Conservation (phyloP, 2,329 filamentous ascomycete species). For the Penicillium griseofulvum region DNA sequence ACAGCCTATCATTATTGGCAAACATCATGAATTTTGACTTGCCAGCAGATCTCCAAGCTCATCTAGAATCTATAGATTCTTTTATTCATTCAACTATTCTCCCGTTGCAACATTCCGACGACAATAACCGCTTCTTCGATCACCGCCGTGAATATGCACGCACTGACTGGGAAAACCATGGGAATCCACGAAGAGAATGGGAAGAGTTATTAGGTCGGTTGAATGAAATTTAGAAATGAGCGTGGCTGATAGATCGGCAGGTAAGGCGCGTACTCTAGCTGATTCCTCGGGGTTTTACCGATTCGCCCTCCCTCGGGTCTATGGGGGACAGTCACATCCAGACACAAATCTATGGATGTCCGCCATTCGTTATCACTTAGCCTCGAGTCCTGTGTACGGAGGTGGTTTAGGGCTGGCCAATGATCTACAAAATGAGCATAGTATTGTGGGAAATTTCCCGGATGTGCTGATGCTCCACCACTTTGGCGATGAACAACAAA, state of each 20-base stretch:
- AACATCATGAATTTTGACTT: constrained; percentile 56
- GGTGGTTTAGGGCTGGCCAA: constrained; percentile 59
- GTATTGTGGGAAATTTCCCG: constrained; percentile 62
- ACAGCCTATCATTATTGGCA: neutral
- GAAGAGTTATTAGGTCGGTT: constrained; percentile 49
- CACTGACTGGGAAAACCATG: constrained; percentile 59
- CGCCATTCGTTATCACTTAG: constrained; percentile 59
- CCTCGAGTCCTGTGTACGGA: constrained; percentile 45
- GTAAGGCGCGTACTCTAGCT: constrained; percentile 50
- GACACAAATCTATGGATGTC: constrained; percentile 63
- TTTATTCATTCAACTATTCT: constrained; percentile 54
- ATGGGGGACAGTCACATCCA: constrained; percentile 47
- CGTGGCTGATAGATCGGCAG: constrained; percentile 5
- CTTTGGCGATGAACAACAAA: constrained; percentile 57
- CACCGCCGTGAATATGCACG: constrained; percentile 61
- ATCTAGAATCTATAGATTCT: constrained; percentile 52
- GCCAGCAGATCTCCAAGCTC: constrained; percentile 49
- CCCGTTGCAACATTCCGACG: constrained; percentile 47
- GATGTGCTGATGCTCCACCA: constrained; percentile 62
- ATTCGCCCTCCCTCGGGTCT: constrained; percentile 56
- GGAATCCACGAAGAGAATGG: constrained; percentile 59
- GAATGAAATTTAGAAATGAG: neutral
- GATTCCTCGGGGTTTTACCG: constrained; percentile 62
- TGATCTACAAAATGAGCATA: constrained; percentile 64
- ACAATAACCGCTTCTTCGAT: constrained; percentile 65